phyloP scores from a whole-genome alignment of 2,329 filamentous ascomycete genomes.

The Zalaria obscura region DNA sequence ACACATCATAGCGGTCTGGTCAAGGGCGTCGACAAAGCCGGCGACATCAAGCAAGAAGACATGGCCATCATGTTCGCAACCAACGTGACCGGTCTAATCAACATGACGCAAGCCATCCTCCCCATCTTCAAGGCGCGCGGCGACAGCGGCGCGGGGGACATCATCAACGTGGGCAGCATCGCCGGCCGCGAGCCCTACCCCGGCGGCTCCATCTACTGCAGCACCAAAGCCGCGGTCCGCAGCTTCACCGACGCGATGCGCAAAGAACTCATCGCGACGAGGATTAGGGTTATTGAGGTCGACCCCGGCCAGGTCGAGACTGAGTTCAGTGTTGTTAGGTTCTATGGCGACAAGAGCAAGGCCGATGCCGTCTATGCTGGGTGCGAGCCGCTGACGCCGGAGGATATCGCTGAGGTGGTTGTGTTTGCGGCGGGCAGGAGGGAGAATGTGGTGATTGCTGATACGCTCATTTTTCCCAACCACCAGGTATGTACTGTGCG shows the following conservation, averaged over 20 bases:
- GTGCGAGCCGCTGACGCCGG: slow-evolving; percentile 69
- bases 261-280: slow-evolving; percentile 66
- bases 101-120: slow-evolving; percentile 87
- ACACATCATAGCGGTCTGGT: slow-evolving; percentile 56
- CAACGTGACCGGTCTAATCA: slow-evolving; percentile 88
- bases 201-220: slow-evolving; percentile 83
- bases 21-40: slow-evolving; percentile 73
- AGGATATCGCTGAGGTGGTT: slow-evolving; percentile 81
- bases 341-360: slow-evolving; percentile 77
- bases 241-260: slow-evolving; percentile 72
- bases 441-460: slow-evolving; percentile 84
- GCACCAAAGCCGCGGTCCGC: slow-evolving; percentile 77
- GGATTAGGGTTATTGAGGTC: slow-evolving; percentile 73
- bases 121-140: slow-evolving; percentile 58
- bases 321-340: slow-evolving; percentile 79
- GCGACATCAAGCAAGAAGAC: slow-evolving; percentile 69
- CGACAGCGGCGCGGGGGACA: slow-evolving; percentile 62
- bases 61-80: slow-evolving; percentile 80
- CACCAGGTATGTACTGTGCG: slow-evolving; percentile 56
- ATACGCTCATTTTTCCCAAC: slow-evolving; percentile 74
- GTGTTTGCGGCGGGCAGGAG: slow-evolving; percentile 73
- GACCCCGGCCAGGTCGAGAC: slow-evolving; percentile 92
- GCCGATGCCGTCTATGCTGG: slow-evolving; percentile 83
- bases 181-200: slow-evolving; percentile 79
- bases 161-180: slow-evolving; percentile 90